Percentiles rank a stretch among this genome's conserved stretches.
Evolutionary conservation across 495 filamentous ascomycete species (phyloP).

Genomic region (Neurospora cerealis): DNA sequence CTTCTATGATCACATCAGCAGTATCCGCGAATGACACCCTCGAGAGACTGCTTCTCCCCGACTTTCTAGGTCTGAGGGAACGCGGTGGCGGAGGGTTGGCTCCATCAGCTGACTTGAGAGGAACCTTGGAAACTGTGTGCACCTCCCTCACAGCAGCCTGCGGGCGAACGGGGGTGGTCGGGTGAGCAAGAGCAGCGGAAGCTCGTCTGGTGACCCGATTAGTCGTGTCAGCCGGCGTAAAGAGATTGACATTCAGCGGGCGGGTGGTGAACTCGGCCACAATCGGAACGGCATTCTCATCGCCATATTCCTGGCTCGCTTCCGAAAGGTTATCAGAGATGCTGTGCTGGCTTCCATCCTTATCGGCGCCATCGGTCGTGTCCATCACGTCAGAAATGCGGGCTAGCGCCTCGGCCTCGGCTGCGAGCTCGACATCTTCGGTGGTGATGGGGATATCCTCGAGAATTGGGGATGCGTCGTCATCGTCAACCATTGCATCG

Average conservation of each 20-base stretch:
- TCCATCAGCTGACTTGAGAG: conserved; percentile 58
- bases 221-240: background rate
- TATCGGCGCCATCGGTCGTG: background rate
- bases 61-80: background rate
- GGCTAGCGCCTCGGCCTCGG: conserved; percentile 32
- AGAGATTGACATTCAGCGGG: background rate
- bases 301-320: conserved; percentile 52
- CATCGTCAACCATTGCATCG: conserved; percentile 1
- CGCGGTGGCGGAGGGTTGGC: conserved; percentile 38
- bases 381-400: background rate
- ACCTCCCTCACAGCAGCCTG: conserved; percentile 29
- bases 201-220: background rate
- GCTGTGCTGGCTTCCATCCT: conserved; percentile 1
- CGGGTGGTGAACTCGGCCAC: conserved; percentile 1
- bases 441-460: conserved; percentile 28
- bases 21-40: conserved; percentile 15
- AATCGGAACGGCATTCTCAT: conserved; percentile 47
- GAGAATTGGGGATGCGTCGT: conserved; percentile 21
- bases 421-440: conserved; percentile 37
- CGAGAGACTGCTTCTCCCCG: conserved; percentile 36
- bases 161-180: conserved; percentile 24
- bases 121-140: conserved; percentile 68
- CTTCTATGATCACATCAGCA: background rate
- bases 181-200: conserved; percentile 3
- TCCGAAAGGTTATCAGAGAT: conserved; percentile 41